Evolutionary conservation across 495 filamentous ascomycete species (phyloP).

Genomic region (Podospora pseudopauciseta): DNA sequence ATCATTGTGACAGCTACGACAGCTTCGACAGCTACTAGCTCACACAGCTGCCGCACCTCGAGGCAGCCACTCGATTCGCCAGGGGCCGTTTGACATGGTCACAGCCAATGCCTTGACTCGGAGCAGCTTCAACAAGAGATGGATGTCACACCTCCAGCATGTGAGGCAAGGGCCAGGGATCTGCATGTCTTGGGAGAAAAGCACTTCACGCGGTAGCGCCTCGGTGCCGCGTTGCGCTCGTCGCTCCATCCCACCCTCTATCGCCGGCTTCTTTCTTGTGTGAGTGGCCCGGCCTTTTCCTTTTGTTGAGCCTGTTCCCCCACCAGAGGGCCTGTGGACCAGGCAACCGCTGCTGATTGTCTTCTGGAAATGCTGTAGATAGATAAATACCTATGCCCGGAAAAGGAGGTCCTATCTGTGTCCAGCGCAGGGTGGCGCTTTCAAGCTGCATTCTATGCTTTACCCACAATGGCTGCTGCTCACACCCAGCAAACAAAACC

Average conservation of each 20-base stretch:
- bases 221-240: conserved; percentile 24
- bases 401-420: not conserved
- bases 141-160: conserved; percentile 2
- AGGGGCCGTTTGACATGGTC: not conserved
- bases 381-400: not conserved
- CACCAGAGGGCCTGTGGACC: conserved; percentile 11
- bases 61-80: not conserved
- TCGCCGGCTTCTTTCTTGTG: conserved; percentile 15
- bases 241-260: conserved; percentile 17
- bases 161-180: conserved; percentile 23
- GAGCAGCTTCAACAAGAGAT: not conserved
- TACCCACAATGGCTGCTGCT: not conserved
- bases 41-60: not conserved
- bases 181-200: conserved; percentile 25
- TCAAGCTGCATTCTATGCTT: not conserved
- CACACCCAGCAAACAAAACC: conserved; percentile 8
- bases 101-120: not conserved
- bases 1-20: conserved; percentile 4
- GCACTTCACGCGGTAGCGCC: conserved; percentile 36
- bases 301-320: conserved; percentile 21
- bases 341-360: conserved; percentile 19
- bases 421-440: conserved; percentile 8
- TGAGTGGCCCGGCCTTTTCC: not conserved
- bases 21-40: not conserved
- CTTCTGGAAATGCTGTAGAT: conserved; percentile 14